Conservation (phyloP, 2,329 filamentous ascomycete genomes). For the Colletotrichum sp. region DNA sequence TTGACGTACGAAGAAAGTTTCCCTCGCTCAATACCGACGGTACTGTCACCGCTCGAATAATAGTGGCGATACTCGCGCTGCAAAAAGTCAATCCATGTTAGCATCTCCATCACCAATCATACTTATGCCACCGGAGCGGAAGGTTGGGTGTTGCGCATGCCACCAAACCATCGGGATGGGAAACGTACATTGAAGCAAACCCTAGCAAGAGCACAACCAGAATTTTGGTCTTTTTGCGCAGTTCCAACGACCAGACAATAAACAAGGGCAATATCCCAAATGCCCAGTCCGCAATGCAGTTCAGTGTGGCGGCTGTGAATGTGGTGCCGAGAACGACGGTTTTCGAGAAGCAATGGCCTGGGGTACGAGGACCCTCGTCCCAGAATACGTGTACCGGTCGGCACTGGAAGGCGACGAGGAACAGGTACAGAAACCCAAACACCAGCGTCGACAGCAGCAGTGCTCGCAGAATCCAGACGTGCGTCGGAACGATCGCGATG, state of each 20-base stretch:
- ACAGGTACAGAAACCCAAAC: constrained; percentile 40
- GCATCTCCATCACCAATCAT: neutral
- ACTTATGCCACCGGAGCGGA: neutral
- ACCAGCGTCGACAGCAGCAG: constrained; percentile 38
- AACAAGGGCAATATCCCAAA: constrained; percentile 42
- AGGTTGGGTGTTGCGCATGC: neutral
- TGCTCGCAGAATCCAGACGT: constrained; percentile 39
- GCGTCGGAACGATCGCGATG: constrained; percentile 35
- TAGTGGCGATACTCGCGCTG: constrained; percentile 37
- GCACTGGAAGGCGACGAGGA: constrained; percentile 44
- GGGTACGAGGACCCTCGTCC: constrained; percentile 28
- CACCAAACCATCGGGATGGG: neutral
- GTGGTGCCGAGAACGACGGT: constrained; percentile 30
- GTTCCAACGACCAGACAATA: constrained; percentile 44
- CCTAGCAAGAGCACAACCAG: constrained; percentile 33
- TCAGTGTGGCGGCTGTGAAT: constrained; percentile 42
- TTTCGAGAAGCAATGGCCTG: constrained; percentile 33
- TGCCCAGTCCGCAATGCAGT: constrained; percentile 41
- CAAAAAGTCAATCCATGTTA: neutral
- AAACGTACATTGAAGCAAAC: constrained; percentile 33
- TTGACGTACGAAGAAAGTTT: constrained; percentile 42
- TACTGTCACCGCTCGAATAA: constrained; percentile 48
- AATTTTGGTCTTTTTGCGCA: constrained; percentile 41
- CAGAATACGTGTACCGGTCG: constrained; percentile 41
- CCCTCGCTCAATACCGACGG: constrained; percentile 33